Evolutionary conservation across 1,284 basidiomycete genomes (phyloP), one percentile per base, ranked within the genome.

Genomic region (Hortiboletus rubellus): DNA sequence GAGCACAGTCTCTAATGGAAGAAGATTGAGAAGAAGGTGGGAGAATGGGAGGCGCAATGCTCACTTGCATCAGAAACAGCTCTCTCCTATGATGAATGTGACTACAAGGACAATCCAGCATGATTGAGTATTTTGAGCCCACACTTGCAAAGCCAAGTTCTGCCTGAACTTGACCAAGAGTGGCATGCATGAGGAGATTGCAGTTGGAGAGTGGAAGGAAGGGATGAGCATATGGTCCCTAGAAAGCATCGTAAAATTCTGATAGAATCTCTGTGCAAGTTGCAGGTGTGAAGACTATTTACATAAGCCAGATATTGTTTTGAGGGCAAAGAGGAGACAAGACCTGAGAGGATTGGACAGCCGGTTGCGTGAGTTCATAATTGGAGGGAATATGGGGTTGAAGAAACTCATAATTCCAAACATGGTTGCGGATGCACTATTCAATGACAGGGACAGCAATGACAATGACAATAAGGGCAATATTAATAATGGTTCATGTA

Each of bases 61-160:
- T 79, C 70, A 94, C 92, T 92, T 93, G 91, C 92, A 95, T 42
- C 91, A 82, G 72, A 93, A 94, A 63, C 92, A 94, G 64, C 89
- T 86, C 69, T 94, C 92, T 17, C 91, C 91, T 66, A 90, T 92
- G 71, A 84, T 86, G 72, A 92, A 92, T 88, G 66, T 87, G 82
- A 1, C 83, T 85, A 68, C 91, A 92, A 0, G 87, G 82, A 60
- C 84, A 78, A 8, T 88, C 90, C n/a, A 84, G 84, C 14, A 82
- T 72, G 0, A 83, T 68, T 8, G 79, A 78, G 18, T 84, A 81
- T 22, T 82, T 81, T 56, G 80, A 80, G 14, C 80, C 82, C 5
- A 81, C 82, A 8, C 82, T 82, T 1, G 77, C 75, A 59, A 84
- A 86, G 15, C 75, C 78, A 9, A 80, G 67, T 30, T 80, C 79